phyloP scores from a whole-genome alignment of 352 stramenopile species.

The Globisporangium solare region DNA sequence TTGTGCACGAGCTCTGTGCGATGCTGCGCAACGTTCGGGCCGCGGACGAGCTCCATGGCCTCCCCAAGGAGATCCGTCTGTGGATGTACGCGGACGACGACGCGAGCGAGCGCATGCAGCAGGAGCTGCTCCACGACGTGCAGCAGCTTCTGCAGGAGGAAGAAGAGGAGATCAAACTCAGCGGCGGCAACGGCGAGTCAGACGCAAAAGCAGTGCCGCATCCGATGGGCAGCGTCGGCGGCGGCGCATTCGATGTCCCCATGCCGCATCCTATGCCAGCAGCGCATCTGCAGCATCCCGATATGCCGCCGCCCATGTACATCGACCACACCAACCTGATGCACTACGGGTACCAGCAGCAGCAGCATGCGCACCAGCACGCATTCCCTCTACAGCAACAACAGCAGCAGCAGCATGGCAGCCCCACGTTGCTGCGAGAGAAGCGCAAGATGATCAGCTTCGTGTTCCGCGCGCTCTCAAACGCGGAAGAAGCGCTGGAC shows the following conservation, averaged over 20 bases:
- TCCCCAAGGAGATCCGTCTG: constrained; percentile 35
- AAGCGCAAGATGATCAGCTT: constrained; percentile 27
- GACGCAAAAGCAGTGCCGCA: neutral
- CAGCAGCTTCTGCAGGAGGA: constrained; percentile 39
- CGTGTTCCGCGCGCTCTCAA: constrained; percentile 26
- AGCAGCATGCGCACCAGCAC: constrained; percentile 1
- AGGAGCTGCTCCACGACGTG: constrained; percentile 38
- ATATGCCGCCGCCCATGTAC: neutral
- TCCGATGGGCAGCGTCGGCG: neutral
- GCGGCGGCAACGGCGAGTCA: neutral
- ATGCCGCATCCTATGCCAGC: neutral
- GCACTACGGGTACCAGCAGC: constrained; percentile 1
- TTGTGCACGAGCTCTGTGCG: constrained; percentile 32
- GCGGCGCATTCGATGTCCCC: neutral
- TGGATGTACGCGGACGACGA: constrained; percentile 41
- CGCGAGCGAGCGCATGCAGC: constrained; percentile 46
- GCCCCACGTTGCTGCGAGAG: constrained; percentile 7
- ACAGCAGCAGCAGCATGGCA: neutral
- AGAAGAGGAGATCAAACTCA: constrained; percentile 14
- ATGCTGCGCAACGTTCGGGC: constrained; percentile 29
- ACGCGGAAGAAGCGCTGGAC: constrained; percentile 37
- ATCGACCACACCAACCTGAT: neutral
- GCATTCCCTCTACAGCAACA: neutral
- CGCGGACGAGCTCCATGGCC: constrained; percentile 22
- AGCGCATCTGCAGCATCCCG: neutral